Evolutionary conservation across 163 green algal species (phyloP).

Genomic region (Chlorella variabilis): DNA sequence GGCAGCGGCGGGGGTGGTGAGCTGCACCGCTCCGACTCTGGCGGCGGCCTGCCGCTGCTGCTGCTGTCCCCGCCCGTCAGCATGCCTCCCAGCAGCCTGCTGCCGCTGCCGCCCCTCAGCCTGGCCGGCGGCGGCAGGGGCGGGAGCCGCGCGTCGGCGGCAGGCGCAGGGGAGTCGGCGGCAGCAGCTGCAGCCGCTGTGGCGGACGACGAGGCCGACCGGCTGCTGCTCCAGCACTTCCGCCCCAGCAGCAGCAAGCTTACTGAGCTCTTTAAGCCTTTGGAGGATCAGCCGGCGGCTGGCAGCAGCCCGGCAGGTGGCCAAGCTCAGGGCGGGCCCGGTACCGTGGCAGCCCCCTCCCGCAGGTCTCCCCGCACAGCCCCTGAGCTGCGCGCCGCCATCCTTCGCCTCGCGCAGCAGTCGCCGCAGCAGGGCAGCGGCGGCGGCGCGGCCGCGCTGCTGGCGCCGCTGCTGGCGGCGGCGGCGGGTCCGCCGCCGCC

Average conservation of each 20-base stretch:
- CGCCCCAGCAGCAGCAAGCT: conserved; percentile 31
- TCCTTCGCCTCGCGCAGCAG: conserved; percentile 11
- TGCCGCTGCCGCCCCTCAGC: conserved; percentile 28
- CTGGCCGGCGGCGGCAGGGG: conserved; percentile 8
- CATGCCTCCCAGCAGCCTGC: conserved; percentile 18
- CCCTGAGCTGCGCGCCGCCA: conserved; percentile 2
- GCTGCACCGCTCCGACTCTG: conserved; percentile 6
- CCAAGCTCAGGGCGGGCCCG: background rate
- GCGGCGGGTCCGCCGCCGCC: background rate
- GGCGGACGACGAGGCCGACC: background rate
- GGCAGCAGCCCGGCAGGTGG: background rate
- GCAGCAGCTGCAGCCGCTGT: background rate
- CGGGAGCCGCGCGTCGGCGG: no score
- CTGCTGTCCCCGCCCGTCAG: conserved; percentile 22
- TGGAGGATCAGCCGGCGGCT: conserved; percentile 10
- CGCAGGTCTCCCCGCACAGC: conserved; percentile 19
- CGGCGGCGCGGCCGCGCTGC: background rate
- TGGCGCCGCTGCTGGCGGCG: background rate
- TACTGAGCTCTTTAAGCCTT: background rate
- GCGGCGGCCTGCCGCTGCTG: conserved; percentile 16
- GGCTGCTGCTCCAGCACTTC: conserved; percentile 22
- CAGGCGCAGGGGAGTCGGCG: background rate
- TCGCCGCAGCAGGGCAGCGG: conserved; percentile 2
- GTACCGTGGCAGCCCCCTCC: background rate
- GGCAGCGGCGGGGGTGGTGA: no score